phyloP scores from a whole-genome alignment of 1,284 basidiomycete species.

The Apiotrichum siamense region DNA sequence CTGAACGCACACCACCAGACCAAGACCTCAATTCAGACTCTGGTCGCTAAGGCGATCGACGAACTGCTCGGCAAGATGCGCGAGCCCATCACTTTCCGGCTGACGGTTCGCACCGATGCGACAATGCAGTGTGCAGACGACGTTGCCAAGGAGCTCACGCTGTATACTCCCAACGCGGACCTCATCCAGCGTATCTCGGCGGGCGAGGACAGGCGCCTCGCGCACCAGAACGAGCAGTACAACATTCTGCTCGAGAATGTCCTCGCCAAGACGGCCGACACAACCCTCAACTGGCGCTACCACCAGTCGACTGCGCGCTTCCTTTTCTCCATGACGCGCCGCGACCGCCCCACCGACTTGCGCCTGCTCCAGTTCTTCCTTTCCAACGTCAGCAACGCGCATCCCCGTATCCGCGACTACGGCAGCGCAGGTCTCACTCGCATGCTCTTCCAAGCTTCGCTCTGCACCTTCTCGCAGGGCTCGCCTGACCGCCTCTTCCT shows the following conservation, averaged over 20 bases:
- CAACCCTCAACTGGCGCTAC: slow-evolving; percentile 75
- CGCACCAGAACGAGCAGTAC: slow-evolving; percentile 45
- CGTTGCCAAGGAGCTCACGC: slow-evolving; percentile 18
- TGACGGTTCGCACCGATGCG: slow-evolving; percentile 22
- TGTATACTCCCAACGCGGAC: slow-evolving; percentile 22
- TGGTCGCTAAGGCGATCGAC: slow-evolving; percentile 66
- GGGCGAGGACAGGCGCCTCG: slow-evolving; percentile 29
- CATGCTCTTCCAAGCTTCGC: slow-evolving; percentile 70
- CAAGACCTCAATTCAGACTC: slow-evolving; percentile 88
- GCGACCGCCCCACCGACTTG: slow-evolving; percentile 64
- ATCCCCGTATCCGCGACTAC: slow-evolving; percentile 68
- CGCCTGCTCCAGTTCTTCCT: slow-evolving; percentile 65
- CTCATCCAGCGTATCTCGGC: slow-evolving; percentile 37
- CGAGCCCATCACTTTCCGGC: slow-evolving; percentile 36
- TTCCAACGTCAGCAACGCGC: slow-evolving; percentile 65
- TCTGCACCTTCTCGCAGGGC: slow-evolving; percentile 68
- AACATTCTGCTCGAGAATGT: slow-evolving; percentile 53
- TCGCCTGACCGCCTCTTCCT: slow-evolving; percentile 63
- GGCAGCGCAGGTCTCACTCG: slow-evolving; percentile 69
- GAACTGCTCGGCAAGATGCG: slow-evolving; percentile 50
- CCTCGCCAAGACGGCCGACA: slow-evolving; percentile 58
- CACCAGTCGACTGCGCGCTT: slow-evolving; percentile 70
- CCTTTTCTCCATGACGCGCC: slow-evolving; percentile 64
- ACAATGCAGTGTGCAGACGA: slow-evolving; percentile 31
- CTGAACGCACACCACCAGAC: slow-evolving; percentile 85